A percentile compares a stretch with the other conserved stretches of the same genome.
Conservation (phyloP, 2,329 filamentous ascomycete species). For the Paracoccidioides brasiliensis region DNA sequence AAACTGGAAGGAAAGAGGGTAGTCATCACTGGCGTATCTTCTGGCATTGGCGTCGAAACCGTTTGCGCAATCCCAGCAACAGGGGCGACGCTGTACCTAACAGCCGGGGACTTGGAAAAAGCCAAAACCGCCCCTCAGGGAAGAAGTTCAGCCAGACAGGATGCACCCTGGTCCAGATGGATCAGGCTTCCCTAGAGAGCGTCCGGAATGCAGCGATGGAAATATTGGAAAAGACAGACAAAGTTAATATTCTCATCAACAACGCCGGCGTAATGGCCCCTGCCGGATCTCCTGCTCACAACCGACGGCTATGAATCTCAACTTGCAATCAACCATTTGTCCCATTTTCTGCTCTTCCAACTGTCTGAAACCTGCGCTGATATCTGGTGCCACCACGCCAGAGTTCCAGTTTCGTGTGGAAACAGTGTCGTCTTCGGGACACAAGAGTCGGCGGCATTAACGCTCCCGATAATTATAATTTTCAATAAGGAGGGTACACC, state of each 20-base stretch:
- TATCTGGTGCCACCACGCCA: constrained; percentile 16
- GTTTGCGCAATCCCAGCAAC: constrained; percentile 24
- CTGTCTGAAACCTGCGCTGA: constrained; percentile 12
- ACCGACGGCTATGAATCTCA: constrained; percentile 26
- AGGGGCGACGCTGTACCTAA: constrained; percentile 27
- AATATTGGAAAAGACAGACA: constrained; percentile 13
- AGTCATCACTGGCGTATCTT: constrained; percentile 22
- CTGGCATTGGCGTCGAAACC: constrained; percentile 26
- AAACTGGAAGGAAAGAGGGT: constrained; percentile 3
- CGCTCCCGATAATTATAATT: constrained; percentile 27
- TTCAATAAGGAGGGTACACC: constrained; percentile 23
- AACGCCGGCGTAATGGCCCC: constrained; percentile 31
- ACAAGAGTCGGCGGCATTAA: constrained; percentile 24
- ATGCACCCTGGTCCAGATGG: constrained; percentile 19
- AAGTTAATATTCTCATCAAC: constrained; percentile 32
- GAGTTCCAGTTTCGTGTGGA: constrained; percentile 37
- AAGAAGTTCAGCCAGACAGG: constrained; percentile 12
- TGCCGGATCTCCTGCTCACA: constrained; percentile 16
- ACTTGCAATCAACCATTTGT: constrained; percentile 24
- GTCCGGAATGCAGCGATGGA: constrained; percentile 22
- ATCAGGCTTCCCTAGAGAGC: constrained; percentile 21
- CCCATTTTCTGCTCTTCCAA: constrained; percentile 22
- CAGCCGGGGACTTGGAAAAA: constrained; percentile 25
- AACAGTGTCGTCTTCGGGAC: constrained; percentile 32
- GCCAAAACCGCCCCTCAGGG: constrained; percentile 19